A percentile compares a stretch with the other conserved stretches of the same genome.
These are phyloP conservation scores for Rhodosporidiobolus odoratus DNA, from an alignment of 768 basidiomycete genomes.

Conservation along the genomic window DNA sequence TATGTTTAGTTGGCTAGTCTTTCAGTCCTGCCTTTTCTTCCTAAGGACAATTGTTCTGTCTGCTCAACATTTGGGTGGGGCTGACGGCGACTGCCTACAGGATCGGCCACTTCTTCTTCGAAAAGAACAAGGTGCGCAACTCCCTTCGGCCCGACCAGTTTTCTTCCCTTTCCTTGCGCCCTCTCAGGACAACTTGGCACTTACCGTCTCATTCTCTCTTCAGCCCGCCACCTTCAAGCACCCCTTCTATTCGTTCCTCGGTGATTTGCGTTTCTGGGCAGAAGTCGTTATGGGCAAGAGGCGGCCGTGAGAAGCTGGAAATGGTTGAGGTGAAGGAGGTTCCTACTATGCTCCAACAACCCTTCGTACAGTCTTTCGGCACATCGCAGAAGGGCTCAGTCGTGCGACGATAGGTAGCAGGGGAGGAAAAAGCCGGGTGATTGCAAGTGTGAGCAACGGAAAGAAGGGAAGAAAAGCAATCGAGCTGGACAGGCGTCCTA, in stretches of 20 bases:
- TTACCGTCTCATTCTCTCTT: background rate
- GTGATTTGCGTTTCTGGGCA: constrained; percentile 20
- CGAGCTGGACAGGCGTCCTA: no score
- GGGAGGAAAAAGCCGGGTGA: no score
- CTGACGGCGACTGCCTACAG: background rate
- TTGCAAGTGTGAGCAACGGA: no score
- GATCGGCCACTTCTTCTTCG: constrained; percentile 36
- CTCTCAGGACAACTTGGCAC: background rate
- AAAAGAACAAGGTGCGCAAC: constrained; percentile 15
- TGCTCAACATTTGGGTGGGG: background rate
- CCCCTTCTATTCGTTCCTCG: constrained; percentile 27
- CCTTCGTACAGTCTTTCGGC: no score
- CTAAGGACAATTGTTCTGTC: background rate
- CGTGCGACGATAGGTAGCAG: no score
- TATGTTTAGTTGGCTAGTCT: background rate
- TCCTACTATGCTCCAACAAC: no score
- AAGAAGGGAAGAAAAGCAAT: no score
- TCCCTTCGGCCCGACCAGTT: background rate
- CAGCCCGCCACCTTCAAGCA: constrained; percentile 34
- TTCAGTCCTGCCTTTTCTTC: background rate
- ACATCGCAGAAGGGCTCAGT: no score
- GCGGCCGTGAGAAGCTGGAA: no score
- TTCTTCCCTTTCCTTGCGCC: background rate
- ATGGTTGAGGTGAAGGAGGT: no score
- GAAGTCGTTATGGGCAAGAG: no score